These are phyloP conservation scores for Xylariaceae sp. DNA, from an alignment of 2,329 filamentous ascomycete genomes.

Conservation along the genomic window DNA sequence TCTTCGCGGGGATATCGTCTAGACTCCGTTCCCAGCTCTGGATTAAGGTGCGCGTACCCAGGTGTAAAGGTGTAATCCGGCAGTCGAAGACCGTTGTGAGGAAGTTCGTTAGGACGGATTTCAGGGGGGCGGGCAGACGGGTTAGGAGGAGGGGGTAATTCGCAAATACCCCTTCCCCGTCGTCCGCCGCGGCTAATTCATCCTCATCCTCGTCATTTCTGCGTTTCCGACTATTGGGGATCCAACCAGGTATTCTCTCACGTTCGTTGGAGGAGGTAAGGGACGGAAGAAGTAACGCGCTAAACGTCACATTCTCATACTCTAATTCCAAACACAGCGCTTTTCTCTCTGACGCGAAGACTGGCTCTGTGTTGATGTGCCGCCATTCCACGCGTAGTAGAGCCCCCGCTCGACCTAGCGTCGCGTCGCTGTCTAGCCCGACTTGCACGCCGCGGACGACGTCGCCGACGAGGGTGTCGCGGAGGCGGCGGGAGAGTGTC, in stretches of 20 bases:
- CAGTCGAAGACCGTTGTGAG: constrained; percentile 52
- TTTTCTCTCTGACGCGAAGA: constrained; percentile 20
- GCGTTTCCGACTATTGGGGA: neutral
- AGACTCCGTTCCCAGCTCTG: constrained; percentile 45
- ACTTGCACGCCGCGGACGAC: constrained; percentile 57
- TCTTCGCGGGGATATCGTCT: constrained; percentile 16
- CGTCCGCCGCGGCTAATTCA: neutral
- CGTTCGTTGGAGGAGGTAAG: neutral
- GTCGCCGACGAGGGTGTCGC: constrained; percentile 53
- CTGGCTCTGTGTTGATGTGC: constrained; percentile 37
- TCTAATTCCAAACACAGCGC: constrained; percentile 43
- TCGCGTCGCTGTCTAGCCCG: constrained; percentile 33
- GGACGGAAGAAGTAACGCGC: constrained; percentile 46
- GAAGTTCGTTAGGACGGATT: constrained; percentile 46
- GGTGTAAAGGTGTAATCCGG: constrained; percentile 44
- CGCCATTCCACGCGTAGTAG: constrained; percentile 45
- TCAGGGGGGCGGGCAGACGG: constrained; percentile 51
- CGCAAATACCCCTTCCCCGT: constrained; percentile 36
- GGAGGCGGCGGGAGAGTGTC: constrained; percentile 43
- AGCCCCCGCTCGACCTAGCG: constrained; percentile 38
- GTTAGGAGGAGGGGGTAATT: constrained; percentile 49
- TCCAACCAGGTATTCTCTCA: constrained; percentile 8
- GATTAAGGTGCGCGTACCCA: constrained; percentile 48
- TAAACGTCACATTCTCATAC: constrained; percentile 50
- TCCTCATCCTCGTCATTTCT: no score